Evolutionary conservation across 306 rosid species (phyloP).

Genomic region (Cucurbita pepo): DNA sequence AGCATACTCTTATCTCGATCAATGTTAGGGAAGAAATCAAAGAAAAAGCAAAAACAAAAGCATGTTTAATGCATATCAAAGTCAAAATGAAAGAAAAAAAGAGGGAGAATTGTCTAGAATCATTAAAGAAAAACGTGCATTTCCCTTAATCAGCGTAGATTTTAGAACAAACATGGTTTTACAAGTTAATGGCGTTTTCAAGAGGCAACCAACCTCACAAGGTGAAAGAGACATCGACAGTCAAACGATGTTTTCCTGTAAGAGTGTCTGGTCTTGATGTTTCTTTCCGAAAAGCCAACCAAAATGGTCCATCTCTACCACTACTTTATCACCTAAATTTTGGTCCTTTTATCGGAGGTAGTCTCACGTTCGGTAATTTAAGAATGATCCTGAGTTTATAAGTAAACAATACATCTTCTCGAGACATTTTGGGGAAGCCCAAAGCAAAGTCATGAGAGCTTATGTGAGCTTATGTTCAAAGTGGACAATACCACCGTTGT

Average conservation of each 20-base stretch:
- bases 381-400: too few species aligned
- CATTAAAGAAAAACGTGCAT: background rate
- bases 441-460: too few species aligned
- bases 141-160: background rate
- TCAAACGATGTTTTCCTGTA: background rate
- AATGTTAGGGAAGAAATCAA: slow-evolving; percentile 6
- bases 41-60: background rate
- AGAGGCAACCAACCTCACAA: background rate
- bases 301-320: background rate
- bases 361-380: too few species aligned
- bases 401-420: too few species aligned
- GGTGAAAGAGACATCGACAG: background rate
- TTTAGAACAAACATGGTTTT: background rate
- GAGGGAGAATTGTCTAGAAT: background rate
- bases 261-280: background rate
- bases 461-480: too few species aligned
- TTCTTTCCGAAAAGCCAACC: background rate
- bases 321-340: background rate
- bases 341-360: too few species aligned
- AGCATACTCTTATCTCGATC: background rate
- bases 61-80: background rate
- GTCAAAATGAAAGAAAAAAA: background rate
- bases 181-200: background rate
- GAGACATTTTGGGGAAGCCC: too few species aligned
- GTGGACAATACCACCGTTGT: too few species aligned